phyloP scores from a whole-genome alignment of 192 early-diverging fungal genomes.

The Linnemannia zychae region DNA sequence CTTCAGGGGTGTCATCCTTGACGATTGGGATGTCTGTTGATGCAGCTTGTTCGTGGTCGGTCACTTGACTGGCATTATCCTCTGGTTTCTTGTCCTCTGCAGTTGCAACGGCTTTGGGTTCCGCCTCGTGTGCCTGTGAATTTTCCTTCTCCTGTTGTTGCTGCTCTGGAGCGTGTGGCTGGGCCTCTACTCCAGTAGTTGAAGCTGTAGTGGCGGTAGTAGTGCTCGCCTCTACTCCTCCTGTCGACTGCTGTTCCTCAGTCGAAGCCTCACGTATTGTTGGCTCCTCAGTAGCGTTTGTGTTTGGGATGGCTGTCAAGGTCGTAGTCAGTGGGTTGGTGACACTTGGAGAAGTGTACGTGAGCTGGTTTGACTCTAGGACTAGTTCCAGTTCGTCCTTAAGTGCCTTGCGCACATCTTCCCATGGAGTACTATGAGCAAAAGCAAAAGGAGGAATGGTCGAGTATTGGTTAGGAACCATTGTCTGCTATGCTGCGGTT shows the following conservation, averaged over 20 bases:
- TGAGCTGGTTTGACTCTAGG: slow-evolving; percentile 24
- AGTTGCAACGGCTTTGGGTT: not conserved
- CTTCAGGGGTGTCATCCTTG: not conserved
- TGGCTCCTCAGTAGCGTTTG: not conserved
- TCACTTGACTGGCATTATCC: not conserved
- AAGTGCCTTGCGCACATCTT: slow-evolving; percentile 25
- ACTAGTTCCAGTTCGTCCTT: slow-evolving; percentile 25
- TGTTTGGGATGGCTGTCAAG: slow-evolving; percentile 4
- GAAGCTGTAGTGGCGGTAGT: not conserved
- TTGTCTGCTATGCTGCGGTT: too few relatives aligned
- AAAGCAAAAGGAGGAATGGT: not conserved
- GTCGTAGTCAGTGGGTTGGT: slow-evolving; percentile 50
- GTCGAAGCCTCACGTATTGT: too few relatives aligned
- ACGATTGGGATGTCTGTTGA: not conserved
- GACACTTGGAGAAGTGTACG: slow-evolving; percentile 34
- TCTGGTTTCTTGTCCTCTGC: not conserved
- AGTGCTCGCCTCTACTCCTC: not conserved
- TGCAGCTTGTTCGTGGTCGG: not conserved
- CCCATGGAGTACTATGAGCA: slow-evolving; percentile 37
- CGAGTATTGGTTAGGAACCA: too few relatives aligned
- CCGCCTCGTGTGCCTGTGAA: not conserved
- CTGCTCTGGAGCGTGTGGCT: slow-evolving; percentile 30
- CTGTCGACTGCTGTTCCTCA: not conserved
- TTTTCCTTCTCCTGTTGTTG: not conserved
- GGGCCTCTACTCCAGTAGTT: not conserved